These are phyloP conservation scores for Goffeauzyma gilvescens DNA, from an alignment of 768 basidiomycete species.

Conservation along the genomic window DNA sequence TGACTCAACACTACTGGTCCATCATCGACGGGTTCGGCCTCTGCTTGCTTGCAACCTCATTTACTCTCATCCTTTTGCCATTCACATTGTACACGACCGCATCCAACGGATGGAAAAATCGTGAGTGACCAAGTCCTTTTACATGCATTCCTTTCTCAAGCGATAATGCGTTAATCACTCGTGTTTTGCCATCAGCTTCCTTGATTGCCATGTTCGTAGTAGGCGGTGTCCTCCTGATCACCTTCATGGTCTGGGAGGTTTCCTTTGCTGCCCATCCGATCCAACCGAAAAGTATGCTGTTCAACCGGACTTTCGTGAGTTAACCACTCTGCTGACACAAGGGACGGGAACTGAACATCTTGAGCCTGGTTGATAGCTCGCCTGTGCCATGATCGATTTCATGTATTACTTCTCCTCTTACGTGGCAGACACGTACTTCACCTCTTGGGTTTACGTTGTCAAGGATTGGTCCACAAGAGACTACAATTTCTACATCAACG, in stretches of 20 bases:
- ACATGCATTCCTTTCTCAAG: constrained; percentile 1
- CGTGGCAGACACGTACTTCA: constrained; percentile 13
- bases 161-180: constrained; percentile 3
- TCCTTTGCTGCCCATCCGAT: constrained; percentile 31
- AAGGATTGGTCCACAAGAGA: constrained; percentile 28
- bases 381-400: constrained; percentile 19
- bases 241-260: constrained; percentile 30
- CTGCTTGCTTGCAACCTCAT: constrained; percentile 22
- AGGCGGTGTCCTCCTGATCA: constrained; percentile 35
- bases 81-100: constrained; percentile 22
- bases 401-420: constrained; percentile 20
- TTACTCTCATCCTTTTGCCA: constrained; percentile 19
- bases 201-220: constrained; percentile 39
- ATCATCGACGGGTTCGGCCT: constrained; percentile 23
- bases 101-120: constrained; percentile 18
- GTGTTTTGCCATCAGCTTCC: constrained; percentile 5
- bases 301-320: constrained; percentile 32
- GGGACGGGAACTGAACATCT: constrained; percentile 8
- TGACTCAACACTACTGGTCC: constrained; percentile 10
- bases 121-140: too few relatives aligned
- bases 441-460: constrained; percentile 28
- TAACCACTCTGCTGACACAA: constrained; percentile 13
- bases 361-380: constrained; percentile 7
- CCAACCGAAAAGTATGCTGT: too few relatives aligned
- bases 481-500: constrained; percentile 13